phyloP scores from a whole-genome alignment of 164 flowering plant genomes.

The Tinospora cordifolia region DNA sequence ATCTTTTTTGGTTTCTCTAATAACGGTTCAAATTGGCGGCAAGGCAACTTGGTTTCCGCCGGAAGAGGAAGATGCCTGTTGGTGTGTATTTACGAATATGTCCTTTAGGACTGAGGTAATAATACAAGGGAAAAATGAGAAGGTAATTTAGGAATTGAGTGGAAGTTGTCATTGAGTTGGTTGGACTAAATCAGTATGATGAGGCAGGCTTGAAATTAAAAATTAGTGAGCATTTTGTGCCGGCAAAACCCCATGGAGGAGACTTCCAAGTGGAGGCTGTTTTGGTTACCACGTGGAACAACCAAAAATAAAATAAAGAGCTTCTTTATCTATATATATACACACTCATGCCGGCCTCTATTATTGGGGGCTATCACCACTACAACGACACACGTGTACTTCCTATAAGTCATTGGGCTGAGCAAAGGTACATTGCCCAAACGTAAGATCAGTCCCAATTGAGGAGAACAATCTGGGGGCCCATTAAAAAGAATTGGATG shows the following conservation, averaged over 20 bases:
- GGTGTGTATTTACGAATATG: background rate
- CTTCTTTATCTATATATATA: too few relatives aligned
- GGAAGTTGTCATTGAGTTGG: background rate
- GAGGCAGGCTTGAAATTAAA: background rate
- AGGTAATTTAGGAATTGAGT: background rate
- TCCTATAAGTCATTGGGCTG: background rate
- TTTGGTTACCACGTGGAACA: background rate
- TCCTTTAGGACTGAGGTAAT: background rate
- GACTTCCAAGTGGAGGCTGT: background rate
- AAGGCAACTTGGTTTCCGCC: too few relatives aligned
- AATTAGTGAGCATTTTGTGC: background rate
- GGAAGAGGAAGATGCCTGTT: background rate
- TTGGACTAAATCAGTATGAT: background rate
- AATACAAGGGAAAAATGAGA: background rate
- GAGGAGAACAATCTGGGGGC: too few relatives aligned
- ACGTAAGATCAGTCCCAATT: too few relatives aligned
- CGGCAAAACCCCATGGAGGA: background rate
- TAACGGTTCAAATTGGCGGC: background rate
- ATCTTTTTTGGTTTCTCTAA: too few relatives aligned
- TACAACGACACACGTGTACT: background rate
- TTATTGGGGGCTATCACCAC: too few relatives aligned
- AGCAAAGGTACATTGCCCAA: too few relatives aligned
- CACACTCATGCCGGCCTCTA: too few relatives aligned
- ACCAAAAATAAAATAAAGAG: too few relatives aligned
- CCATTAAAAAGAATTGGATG: too few relatives aligned